Base-by-base conservation (phyloP, 148 eudicot species). In the Salicornia ramosissima region DNA sequence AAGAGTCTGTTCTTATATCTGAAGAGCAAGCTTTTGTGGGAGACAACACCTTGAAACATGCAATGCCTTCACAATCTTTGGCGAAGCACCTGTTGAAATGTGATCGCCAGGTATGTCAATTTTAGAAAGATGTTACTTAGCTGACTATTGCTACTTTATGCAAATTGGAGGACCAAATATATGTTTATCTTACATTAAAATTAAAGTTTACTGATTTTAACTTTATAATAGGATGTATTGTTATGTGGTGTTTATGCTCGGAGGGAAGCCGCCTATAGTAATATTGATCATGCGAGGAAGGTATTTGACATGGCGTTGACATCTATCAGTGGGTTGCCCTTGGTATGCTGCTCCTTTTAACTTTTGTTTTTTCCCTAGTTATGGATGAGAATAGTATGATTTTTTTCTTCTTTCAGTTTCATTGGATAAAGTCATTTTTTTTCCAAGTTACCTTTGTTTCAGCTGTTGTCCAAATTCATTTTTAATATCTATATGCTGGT, bases 221-320 rank as follows among this genome's bases (percentile, higher is more conserved):
- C 30, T 68, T 64, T 67, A 64, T 75, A 25, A 40, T 69, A 94
- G 99, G 97, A 94, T 83, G 80, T 89, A 67, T 71, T 90, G 39
- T 75, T 94, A 45, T 94, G 97, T 76, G 99, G 97, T 71, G 87
- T 91, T 69, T 94, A 94, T 86, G 99, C 99, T 13, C 83, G 75
- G 63, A 86, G 99, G 79, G 99, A 90, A 79, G 97, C 96, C 72
- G 85, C 83, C 42, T 90, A 71, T 74, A 86, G 91, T 67, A 91
- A 94, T 83, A 83, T 88, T 70, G 90, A 85, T 49, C 89, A 76
- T 70, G 89, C 96, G 50, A 89, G 99, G 70, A 94, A 86, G 79
- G 88, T 89, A 56, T 94, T 94, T 73, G 99, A 91, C 86, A 88
- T 94, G 99, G 96, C 99, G 68, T 84, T 91, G 70, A 81, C 86